Conservation (phyloP, 2,329 filamentous ascomycete genomes). For the Canariomyces notabilis region DNA sequence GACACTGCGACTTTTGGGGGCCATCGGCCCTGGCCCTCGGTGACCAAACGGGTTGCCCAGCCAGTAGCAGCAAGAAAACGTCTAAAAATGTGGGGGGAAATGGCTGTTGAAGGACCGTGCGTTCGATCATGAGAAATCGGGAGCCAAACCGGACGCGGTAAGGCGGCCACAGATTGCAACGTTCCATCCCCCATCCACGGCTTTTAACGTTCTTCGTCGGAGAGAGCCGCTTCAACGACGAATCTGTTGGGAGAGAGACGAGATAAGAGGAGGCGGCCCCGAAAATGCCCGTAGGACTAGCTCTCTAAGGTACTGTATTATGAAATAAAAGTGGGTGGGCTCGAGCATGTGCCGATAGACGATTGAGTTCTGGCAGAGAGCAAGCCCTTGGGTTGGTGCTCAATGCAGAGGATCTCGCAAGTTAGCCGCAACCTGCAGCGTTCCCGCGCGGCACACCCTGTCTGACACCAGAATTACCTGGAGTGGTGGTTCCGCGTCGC, state of each 20-base stretch:
- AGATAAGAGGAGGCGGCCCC: not conserved
- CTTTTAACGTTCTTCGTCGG: slow-evolving; percentile 3
- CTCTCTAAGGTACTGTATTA: too few species aligned
- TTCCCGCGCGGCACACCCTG: not conserved
- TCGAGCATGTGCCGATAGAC: not conserved
- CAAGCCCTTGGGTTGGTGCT: slow-evolving; percentile 4
- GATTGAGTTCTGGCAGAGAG: slow-evolving; percentile 12
- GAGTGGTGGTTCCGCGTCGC: slow-evolving; percentile 5
- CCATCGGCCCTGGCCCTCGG: slow-evolving; percentile 8
- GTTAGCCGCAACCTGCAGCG: slow-evolving; percentile 9
- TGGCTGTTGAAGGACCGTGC: slow-evolving; percentile 1
- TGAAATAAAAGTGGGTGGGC: not conserved
- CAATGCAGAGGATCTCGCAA: slow-evolving; percentile 7
- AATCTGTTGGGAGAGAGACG: not conserved
- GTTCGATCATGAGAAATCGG: slow-evolving; percentile 4
- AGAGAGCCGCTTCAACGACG: slow-evolving; percentile 1
- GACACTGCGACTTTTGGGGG: not conserved
- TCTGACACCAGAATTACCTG: too few species aligned
- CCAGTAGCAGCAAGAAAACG: not conserved
- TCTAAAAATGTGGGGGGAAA: slow-evolving; percentile 13
- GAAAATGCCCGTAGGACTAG: not conserved
- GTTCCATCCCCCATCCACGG: slow-evolving; percentile 20
- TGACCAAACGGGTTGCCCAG: slow-evolving; percentile 7
- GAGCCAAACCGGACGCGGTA: slow-evolving; percentile 7
- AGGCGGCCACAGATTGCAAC: slow-evolving; percentile 23